These are phyloP conservation scores for Blastobotrys arbuscula DNA, from an alignment of 1,139 yeast species.

Conservation along the genomic window DNA sequence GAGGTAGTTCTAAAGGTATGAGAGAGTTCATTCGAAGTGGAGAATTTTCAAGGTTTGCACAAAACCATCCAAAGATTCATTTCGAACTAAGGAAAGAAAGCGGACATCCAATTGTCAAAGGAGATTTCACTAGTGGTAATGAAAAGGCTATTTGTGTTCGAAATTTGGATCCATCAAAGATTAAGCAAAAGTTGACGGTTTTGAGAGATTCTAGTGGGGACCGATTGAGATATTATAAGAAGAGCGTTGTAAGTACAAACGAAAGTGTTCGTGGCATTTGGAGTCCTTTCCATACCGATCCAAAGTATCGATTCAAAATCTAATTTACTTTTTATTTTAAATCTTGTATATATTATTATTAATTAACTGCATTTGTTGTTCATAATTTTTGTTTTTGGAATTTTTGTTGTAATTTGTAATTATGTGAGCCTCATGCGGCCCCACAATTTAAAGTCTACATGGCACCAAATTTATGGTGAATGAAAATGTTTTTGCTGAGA, in stretches of 20 bases:
- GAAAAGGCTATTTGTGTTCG: conserved; percentile 57
- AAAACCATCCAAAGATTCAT: conserved; percentile 56
- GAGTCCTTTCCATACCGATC: conserved; percentile 89
- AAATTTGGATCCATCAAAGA: conserved; percentile 49
- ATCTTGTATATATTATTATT: neutral
- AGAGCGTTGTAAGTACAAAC: conserved; percentile 73
- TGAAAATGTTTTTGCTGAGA: no score
- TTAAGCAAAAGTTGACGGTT: conserved; percentile 49
- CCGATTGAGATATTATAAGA: conserved; percentile 54
- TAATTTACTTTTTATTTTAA: conserved; percentile 28
- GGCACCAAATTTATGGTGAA: no score
- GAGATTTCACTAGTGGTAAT: conserved; percentile 50
- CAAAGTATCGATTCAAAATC: conserved; percentile 61
- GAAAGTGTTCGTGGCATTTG: conserved; percentile 92
- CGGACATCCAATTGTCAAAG: conserved; percentile 80
- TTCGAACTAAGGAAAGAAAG: conserved; percentile 62
- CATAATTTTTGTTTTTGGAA: no score
- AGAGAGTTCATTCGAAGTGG: conserved; percentile 29
- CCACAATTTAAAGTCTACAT: no score
- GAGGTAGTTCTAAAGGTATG: conserved; percentile 87
- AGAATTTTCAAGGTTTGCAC: conserved; percentile 46
- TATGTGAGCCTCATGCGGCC: neutral
- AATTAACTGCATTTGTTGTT: neutral
- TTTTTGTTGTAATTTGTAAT: no score
- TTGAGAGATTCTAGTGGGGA: conserved; percentile 57